phyloP scores from a whole-genome alignment of 1,284 basidiomycete genomes.

The Coriolopsis trogii region DNA sequence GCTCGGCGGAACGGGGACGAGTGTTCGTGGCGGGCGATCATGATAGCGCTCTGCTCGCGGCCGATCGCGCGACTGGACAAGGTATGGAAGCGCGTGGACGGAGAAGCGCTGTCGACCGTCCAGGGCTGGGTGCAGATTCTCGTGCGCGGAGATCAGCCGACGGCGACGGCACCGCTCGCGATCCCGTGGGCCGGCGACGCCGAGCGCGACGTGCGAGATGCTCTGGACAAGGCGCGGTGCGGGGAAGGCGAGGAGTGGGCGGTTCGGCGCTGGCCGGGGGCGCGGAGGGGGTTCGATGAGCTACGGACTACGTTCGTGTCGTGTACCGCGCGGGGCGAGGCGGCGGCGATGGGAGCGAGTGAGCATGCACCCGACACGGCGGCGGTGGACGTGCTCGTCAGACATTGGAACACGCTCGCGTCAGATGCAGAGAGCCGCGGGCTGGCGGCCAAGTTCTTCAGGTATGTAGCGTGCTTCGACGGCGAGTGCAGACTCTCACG shows the following conservation, averaged over 20 bases:
- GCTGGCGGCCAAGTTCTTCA: conserved; percentile 60
- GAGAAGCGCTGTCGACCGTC: conserved; percentile 54
- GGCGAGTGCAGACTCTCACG: conserved; percentile 3
- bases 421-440: conserved; percentile 44
- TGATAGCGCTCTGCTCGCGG: conserved; percentile 64
- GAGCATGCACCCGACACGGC: no score
- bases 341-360: no score
- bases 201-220: conserved; percentile 42
- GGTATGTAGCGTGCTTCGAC: conserved; percentile 40
- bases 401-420: conserved; percentile 53
- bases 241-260: conserved; percentile 46
- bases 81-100: conserved; percentile 74
- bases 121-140: conserved; percentile 66
- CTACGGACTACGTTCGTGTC: conserved; percentile 54
- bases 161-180: conserved; percentile 47
- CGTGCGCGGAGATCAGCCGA: conserved; percentile 39
- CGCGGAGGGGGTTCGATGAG: conserved; percentile 51
- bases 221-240: conserved; percentile 45
- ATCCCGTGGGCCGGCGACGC: conserved; percentile 73
- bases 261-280: conserved; percentile 44
- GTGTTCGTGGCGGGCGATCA: conserved; percentile 75
- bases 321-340: conserved; percentile 47
- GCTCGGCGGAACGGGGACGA: conserved; percentile 71
- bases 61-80: conserved; percentile 77
- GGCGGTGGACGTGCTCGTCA: conserved; percentile 52